Evolutionary conservation across 495 filamentous ascomycete genomes (phyloP), one percentile per base, ranked within the genome.

Genomic region (Niebla homalea): DNA sequence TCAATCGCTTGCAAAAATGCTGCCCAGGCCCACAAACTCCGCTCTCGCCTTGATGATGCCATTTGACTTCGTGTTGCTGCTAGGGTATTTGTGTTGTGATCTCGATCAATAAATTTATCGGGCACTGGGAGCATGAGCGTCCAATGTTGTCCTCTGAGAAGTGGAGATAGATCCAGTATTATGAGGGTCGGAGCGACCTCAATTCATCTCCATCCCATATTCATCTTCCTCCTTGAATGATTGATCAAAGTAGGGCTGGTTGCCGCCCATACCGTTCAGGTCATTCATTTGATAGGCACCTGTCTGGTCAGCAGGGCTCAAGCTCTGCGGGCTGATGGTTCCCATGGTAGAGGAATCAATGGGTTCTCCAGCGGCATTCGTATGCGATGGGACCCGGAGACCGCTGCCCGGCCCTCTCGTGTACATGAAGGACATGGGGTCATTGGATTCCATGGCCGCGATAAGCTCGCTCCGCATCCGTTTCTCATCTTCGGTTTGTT

Each of bases 161-260:
- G 29, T 5, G 7, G 2, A 32, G 29, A 32, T 32, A 32, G 29
- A 32, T 32, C 29, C 29, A 12, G 14, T 32, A 14, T n/a, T 36
- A n/a, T 12, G 25, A 36, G 3, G 45, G 26, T 18, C 14, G 20
- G 3, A 18, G 18, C 23, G n/a, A 8, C 15, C n/a, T 67, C 61
- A 80, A 46, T 70, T 75, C 65, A 83, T 77, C 54, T 94, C 87
- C 87, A 92, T 92, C 46, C 74, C 74, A 54, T 84, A 88, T 60
- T 90, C 87, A 55, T 94, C 89, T 63, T 94, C 89, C 60, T 94
- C 89, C 63, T 94, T 95, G 69, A 94, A 89, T 60, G 75, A 75
- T 60, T 77, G 79, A 44, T 73, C 78, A 78, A 88, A 87, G 64
- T 81, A 90, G 49, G 86, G 80, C 5, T 66, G 58, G 63, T 80